Percentiles rank a stretch among this genome's conserved stretches.
These are phyloP conservation scores for Paraphoma chrysanthemicola DNA, from an alignment of 2,329 filamentous ascomycete genomes.

Conservation along the genomic window DNA sequence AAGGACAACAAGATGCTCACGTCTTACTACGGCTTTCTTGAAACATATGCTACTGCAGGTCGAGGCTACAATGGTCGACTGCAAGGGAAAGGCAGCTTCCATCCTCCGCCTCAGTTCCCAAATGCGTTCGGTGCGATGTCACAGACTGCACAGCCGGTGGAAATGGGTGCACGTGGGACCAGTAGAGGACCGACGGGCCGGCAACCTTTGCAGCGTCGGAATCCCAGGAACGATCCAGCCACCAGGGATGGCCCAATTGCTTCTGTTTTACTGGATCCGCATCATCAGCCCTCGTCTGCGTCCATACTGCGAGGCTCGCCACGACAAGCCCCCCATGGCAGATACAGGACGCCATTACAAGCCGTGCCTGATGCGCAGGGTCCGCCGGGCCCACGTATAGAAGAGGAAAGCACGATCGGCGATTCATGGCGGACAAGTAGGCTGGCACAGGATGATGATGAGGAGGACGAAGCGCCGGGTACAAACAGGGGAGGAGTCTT, in stretches of 20 bases:
- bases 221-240: constrained; percentile 26
- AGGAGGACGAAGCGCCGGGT: constrained; percentile 54
- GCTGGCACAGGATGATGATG: constrained; percentile 54
- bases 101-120: constrained; percentile 78
- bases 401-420: constrained; percentile 66
- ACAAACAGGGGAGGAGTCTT: constrained; percentile 64
- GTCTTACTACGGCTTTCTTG: constrained; percentile 92
- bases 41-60: constrained; percentile 71
- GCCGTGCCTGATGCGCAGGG: constrained; percentile 19
- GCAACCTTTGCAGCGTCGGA: constrained; percentile 33
- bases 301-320: constrained; percentile 53
- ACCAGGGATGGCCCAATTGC: constrained; percentile 67
- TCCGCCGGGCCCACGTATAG: constrained; percentile 40
- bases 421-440: constrained; percentile 61
- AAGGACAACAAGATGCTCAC: constrained; percentile 99
- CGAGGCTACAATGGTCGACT: constrained; percentile 47
- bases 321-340: constrained; percentile 54
- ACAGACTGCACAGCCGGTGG: constrained; percentile 60
- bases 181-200: constrained; percentile 34
- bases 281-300: constrained; percentile 70
- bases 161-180: constrained; percentile 37
- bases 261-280: constrained; percentile 76
- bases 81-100: constrained; percentile 64
- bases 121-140: constrained; percentile 61
- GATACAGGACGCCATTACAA: constrained; percentile 51